These are phyloP conservation scores for Thelonectria rubi DNA, from an alignment of 2,329 filamentous ascomycete genomes.

Conservation along the genomic window DNA sequence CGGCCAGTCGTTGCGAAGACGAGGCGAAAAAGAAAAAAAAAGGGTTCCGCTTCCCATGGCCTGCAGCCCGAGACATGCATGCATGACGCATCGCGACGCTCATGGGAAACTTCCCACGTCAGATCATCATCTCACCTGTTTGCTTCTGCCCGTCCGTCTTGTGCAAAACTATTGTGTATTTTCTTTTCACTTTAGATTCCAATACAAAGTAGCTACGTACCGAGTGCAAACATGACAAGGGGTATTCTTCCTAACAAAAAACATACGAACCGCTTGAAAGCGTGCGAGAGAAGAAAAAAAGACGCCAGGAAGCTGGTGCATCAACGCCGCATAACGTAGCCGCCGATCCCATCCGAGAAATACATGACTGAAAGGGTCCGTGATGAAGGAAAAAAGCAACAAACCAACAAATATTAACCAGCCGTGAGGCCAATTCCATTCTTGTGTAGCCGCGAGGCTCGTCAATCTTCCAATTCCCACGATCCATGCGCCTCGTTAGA, in stretches of 20 bases:
- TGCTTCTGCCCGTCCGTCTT: conserved; percentile 7
- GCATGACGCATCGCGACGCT: conserved; percentile 12
- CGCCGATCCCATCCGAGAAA: conserved; percentile 26
- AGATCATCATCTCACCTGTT: conserved; percentile 21
- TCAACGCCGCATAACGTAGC: conserved; percentile 35
- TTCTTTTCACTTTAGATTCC: conserved; percentile 12
- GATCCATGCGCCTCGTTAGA: conserved; percentile 32
- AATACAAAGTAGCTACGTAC: no score
- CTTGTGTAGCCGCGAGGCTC: conserved; percentile 44
- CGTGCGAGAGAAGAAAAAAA: conserved; percentile 9
- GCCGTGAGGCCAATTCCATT: conserved; percentile 44
- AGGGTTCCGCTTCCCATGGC: neutral
- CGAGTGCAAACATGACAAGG: conserved; percentile 26
- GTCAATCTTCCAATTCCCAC: conserved; percentile 42
- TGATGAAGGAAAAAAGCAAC: conserved; percentile 18
- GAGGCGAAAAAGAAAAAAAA: no score
- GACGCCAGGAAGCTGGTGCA: conserved; percentile 17
- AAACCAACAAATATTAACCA: conserved; percentile 36
- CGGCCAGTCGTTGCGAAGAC: conserved; percentile 21
- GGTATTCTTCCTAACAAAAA: conserved; percentile 37
- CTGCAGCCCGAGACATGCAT: conserved; percentile 8
- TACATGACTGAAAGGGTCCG: neutral
- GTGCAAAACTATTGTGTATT: conserved; percentile 1
- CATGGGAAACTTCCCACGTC: conserved; percentile 19
- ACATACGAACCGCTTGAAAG: conserved; percentile 22